Evolutionary conservation across 2,329 filamentous ascomycete genomes (phyloP).

Genomic region (Fusarium chaquense): DNA sequence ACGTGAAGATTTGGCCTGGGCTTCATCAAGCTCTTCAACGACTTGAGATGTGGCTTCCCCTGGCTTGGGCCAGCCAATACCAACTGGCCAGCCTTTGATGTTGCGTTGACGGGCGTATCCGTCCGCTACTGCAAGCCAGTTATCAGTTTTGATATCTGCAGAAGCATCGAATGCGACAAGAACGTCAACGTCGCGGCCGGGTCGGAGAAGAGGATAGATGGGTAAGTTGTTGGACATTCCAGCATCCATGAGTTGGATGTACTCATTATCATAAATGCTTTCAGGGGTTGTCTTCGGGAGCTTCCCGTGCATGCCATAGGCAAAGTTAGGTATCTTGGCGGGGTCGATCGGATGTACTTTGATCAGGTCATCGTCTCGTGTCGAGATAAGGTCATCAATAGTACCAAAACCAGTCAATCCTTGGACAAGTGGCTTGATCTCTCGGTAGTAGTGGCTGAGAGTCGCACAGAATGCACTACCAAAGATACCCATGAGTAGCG

Average conservation of each 20-base stretch:
- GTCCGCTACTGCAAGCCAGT: slow-evolving; percentile 95
- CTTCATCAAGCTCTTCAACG: slow-evolving; percentile 72
- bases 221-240: slow-evolving; percentile 99
- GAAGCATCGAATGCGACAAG: slow-evolving; percentile 94
- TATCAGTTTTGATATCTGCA: slow-evolving; percentile 91
- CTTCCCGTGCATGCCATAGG: slow-evolving; percentile 80
- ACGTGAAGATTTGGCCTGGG: slow-evolving; percentile 69
- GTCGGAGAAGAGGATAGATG: slow-evolving; percentile 91
- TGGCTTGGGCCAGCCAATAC: slow-evolving; percentile 88
- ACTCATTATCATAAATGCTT: slow-evolving; percentile 76
- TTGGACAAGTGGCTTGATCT: slow-evolving; percentile 84
- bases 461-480: slow-evolving; percentile 97
- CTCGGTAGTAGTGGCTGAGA: slow-evolving; percentile 93
- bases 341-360: slow-evolving; percentile 97
- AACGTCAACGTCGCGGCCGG: slow-evolving; percentile 88
- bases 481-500: slow-evolving; percentile 92
- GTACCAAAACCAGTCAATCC: slow-evolving; percentile 79
- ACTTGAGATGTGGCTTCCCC: slow-evolving; percentile 70
- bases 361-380: slow-evolving; percentile 83
- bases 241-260: slow-evolving; percentile 92
- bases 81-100: slow-evolving; percentile 94
- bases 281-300: slow-evolving; percentile 83
- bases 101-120: slow-evolving; percentile 91
- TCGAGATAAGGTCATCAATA: slow-evolving; percentile 85
- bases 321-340: slow-evolving; percentile 89